Base-by-base conservation (phyloP, 176 grass and related monocot genomes). In the Avena sativa region DNA sequence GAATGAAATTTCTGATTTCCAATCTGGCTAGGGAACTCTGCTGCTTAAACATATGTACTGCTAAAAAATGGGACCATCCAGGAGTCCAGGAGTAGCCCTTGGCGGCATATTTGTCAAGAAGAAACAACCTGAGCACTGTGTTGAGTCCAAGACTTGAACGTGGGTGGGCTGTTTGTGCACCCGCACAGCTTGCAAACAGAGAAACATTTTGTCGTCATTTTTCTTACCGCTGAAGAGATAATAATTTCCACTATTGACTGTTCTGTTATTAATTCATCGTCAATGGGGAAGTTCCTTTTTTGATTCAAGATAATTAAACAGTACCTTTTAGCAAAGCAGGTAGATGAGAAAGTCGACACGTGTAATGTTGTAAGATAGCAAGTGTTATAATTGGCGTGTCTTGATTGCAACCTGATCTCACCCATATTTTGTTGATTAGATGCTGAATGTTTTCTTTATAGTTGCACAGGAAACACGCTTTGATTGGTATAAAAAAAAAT, bases 11-110 rank as follows among this genome's bases (percentile, higher is more conserved):
- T 51, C 21, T 16, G 44, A 25, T 49, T 49, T 28, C 72, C 72
- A 53, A 50, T 19, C 73, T 76, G 48, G 73, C 73, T 53, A 53
- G 73, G 25, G 49, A 76, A 32, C 47, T 51, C 71, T 75, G 13
- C 21, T 51, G 72, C 72, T 50, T 51, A 15, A 47, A 10, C 66
- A 40, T 40, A 63, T 20, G 56, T 58, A 20, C 17, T 62, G 21
- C 10, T 25, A 62, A 62, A 62, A 62, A 63, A 12, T 4, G 60
- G 5, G 60, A 26, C 60, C 21, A 63, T 1, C 60, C 3, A 63
- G 60, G 60, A 63, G 7, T 63, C 60, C 3, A 63, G 60, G 60
- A 63, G 1, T 63, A 63, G 60, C 60, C 60, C 60, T 63, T 63
- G 60, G 21, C 60, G 21, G 5, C 21, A 63, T 63, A 63, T 63